Evolutionary conservation across 768 basidiomycete genomes (phyloP).

Genomic region (Cyathus striatus): DNA sequence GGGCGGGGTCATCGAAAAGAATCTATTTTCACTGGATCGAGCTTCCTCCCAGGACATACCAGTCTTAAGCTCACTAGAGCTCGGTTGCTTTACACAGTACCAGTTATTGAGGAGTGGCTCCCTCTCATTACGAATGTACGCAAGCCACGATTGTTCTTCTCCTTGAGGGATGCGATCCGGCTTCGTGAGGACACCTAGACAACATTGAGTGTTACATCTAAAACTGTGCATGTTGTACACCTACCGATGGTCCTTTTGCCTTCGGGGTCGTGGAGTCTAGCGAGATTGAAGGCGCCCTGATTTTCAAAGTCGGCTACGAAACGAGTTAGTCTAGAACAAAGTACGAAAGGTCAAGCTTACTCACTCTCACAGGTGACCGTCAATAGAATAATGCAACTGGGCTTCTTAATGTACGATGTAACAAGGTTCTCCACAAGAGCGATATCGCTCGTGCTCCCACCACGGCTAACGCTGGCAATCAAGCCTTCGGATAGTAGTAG

Average conservation of each 20-base stretch:
- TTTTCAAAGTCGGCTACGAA: conserved; percentile 72
- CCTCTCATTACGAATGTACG: conserved; percentile 49
- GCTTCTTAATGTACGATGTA: conserved; percentile 43
- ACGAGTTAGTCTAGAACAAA: neutral
- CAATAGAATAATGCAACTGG: conserved; percentile 50
- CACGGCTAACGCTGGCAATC: conserved; percentile 41
- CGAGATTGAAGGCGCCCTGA: conserved; percentile 66
- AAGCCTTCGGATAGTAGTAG: conserved; percentile 27
- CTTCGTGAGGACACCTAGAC: conserved; percentile 66
- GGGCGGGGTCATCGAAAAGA: conserved; percentile 44
- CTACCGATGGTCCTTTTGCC: conserved; percentile 69
- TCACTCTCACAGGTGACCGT: conserved; percentile 53
- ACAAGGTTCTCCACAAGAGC: conserved; percentile 49
- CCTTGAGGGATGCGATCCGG: conserved; percentile 31
- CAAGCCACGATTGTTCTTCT: conserved; percentile 52
- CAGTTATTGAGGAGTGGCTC: conserved; percentile 50
- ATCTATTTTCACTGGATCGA: conserved; percentile 48
- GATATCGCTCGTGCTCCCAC: conserved; percentile 46
- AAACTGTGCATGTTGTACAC: conserved; percentile 8
- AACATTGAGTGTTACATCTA: neutral
- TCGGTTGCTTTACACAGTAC: conserved; percentile 55
- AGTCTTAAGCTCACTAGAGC: conserved; percentile 41
- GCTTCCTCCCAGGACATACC: conserved; percentile 60
- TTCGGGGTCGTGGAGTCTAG: conserved; percentile 52
- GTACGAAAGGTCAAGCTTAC: conserved; percentile 7